Base-by-base conservation (phyloP, 805 yeast genomes). In the Lipomyces yamanashiensis region DNA sequence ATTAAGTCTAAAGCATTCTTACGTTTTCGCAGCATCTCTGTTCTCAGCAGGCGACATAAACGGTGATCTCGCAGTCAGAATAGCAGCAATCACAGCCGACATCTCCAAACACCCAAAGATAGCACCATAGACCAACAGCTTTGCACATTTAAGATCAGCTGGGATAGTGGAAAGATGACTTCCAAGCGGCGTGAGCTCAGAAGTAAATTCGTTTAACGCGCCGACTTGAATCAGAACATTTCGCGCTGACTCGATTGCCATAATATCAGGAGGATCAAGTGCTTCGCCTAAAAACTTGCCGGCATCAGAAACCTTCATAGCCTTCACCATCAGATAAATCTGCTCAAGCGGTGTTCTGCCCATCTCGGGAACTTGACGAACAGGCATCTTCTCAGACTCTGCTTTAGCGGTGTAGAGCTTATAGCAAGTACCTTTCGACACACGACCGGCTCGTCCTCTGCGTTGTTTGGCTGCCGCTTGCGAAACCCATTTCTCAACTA, bases 381-480 rank as follows among this genome's bases (percentile, higher is more conserved):
- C 79, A 15, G 82, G 77, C 93, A 92, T 88, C 23, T 75, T 73
- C 0, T 74, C 74, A 4, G 79, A 78, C 70, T 85, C 85, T 0
- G 90, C 82, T 1, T 83, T 83, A 58, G 78, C 77, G 1, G 97
- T 87, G 75, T 84, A 93, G 53, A 93, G 73, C 72, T 89, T 92
- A 75, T 85, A 93, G 67, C 98, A 92, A 13, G 80, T 78, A 62
- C 99, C 99, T 33, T 80, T 80, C 41, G 87, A 84, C 12, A 93
- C 91, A 83, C 99, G 92, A 67, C 99, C 99, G n/a, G 98, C 93
- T 79, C 99, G 89, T 74, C 99, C 99, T 74, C 97, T 81, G 77
- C 99, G 84, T 76, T 93, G 99, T 23, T 85, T 83, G 23, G 87
- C 87, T 71, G 96, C 97, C 0, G 98, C 98, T 67, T 84, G 84